These are phyloP conservation scores for Salix caprea DNA, from an alignment of 345 rosid genomes.

Conservation along the genomic window DNA sequence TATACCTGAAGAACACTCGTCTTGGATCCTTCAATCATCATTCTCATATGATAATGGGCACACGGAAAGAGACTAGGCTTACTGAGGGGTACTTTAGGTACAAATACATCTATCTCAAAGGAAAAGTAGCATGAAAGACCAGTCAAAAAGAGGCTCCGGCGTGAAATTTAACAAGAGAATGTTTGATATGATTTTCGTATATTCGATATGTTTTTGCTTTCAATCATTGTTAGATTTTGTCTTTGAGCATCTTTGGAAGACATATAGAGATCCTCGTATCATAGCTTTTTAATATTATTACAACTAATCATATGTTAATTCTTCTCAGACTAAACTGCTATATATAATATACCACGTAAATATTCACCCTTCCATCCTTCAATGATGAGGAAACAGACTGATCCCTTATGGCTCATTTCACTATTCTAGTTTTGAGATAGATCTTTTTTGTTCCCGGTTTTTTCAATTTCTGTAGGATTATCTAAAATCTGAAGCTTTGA, in stretches of 20 bases:
- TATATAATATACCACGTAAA: too few species aligned
- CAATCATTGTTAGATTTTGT: constrained; percentile 24
- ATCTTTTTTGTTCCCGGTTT: too few species aligned
- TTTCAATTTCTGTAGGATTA: too few species aligned
- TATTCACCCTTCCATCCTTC: too few species aligned
- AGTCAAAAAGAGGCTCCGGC: constrained; percentile 42
- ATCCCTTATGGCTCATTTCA: too few species aligned
- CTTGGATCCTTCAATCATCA: constrained; percentile 42
- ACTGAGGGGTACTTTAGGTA: neutral
- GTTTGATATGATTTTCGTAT: constrained; percentile 16
- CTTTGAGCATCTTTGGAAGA: constrained; percentile 11
- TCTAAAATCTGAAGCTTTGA: too few species aligned
- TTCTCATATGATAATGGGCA: neutral
- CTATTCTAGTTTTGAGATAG: too few species aligned
- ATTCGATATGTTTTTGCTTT: constrained; percentile 27
- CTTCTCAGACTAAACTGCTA: too few species aligned
- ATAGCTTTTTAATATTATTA: neutral
- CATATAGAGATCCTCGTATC: neutral
- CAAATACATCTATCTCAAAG: constrained; percentile 1
- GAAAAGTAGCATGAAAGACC: constrained; percentile 24
- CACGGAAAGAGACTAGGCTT: neutral
- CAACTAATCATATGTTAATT: too few species aligned
- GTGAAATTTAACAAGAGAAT: constrained; percentile 24
- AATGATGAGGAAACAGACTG: too few species aligned
- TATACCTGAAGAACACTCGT: constrained; percentile 8